Base-by-base conservation (phyloP, 805 yeast genomes). In the Candida manassasensis region DNA sequence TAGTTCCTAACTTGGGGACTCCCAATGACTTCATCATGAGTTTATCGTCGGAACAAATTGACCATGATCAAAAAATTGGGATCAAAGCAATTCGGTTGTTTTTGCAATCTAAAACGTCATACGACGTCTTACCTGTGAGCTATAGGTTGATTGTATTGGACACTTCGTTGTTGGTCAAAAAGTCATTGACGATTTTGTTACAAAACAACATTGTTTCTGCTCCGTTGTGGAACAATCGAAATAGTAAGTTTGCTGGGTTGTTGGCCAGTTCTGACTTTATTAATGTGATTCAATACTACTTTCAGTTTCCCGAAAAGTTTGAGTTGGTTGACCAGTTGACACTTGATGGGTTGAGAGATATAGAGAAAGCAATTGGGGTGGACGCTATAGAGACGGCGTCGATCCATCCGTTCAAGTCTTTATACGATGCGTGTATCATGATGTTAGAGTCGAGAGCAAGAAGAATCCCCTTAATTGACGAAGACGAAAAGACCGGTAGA, bases 181-280 rank as follows among this genome's bases (percentile, higher is more conserved):
- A 90, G 55, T 84, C 96, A 4, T 69, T 93, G 52, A 88, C 87
- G 45, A 89, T 94, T 19, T 63, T 93, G 41, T 68, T 93, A 35
- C 97, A 93, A 55, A 93, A 93, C 59, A 85, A 86, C 55, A 87
- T 93, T 51, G 97, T 93, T 21, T 82, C 95, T 36, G 97, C 97
- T 4, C 98, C 99, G 3, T 67, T 93, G 35, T 93, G 99, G 99
- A 85, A 90, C 60, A 82, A 90, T 39, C 76, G 82, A 52, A 63
- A 84, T 11, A 84, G 95, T 11, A 73, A 84, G 50, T 93, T 93
- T 67, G 97, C 97, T 2, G 99, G 99, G 3, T 73, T 93, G 42
- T 68, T 93, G 49, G 93, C 97, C 3, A 79, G 95, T 12, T 77
- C 84, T 27, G 98, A 93, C 63, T 93, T 88, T 59, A 84, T 93